These are phyloP conservation scores for Chlorokybus atmophyticus DNA, from an alignment of 139 green algal genomes.

Conservation along the genomic window DNA sequence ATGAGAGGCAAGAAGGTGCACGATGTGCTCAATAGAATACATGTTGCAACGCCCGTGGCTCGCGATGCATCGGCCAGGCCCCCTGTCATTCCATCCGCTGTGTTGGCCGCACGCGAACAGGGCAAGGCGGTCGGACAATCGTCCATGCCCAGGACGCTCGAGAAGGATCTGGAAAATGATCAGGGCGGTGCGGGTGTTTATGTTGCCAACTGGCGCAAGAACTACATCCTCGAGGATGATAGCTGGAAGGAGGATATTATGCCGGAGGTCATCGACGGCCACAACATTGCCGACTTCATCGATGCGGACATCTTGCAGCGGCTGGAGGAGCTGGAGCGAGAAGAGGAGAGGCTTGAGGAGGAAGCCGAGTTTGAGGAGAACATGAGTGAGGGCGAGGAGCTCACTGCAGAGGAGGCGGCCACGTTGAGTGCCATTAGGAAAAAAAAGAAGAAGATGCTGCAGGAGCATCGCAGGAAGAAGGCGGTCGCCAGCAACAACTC, in stretches of 20 bases:
- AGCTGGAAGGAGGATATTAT: slow-evolving; percentile 91
- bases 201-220: slow-evolving; percentile 68
- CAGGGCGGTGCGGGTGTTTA: slow-evolving; percentile 89
- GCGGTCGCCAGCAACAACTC: slow-evolving; percentile 43
- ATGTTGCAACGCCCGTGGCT: slow-evolving; percentile 73
- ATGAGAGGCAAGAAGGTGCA: slow-evolving; percentile 66
- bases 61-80: slow-evolving; percentile 46
- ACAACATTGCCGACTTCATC: slow-evolving; percentile 95
- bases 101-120: slow-evolving; percentile 21
- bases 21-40: slow-evolving; percentile 82
- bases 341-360: slow-evolving; percentile 53
- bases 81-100: slow-evolving; percentile 63
- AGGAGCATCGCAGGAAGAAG: slow-evolving; percentile 55
- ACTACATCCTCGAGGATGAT: slow-evolving; percentile 65
- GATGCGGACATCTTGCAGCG: slow-evolving; percentile 91
- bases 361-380: slow-evolving; percentile 29
- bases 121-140: no score
- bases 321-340: slow-evolving; percentile 82
- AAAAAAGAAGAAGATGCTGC: slow-evolving; percentile 56
- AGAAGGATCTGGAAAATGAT: slow-evolving; percentile 68
- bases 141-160: no score
- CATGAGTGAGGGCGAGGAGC: slow-evolving; percentile 39
- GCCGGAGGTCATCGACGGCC: slow-evolving; percentile 88
- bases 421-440: slow-evolving; percentile 44
- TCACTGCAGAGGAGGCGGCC: slow-evolving; percentile 56